Evolutionary conservation across 2,329 filamentous ascomycete genomes (phyloP), one percentile per base, ranked within the genome.

Genomic region (Epichloe uncinata): DNA sequence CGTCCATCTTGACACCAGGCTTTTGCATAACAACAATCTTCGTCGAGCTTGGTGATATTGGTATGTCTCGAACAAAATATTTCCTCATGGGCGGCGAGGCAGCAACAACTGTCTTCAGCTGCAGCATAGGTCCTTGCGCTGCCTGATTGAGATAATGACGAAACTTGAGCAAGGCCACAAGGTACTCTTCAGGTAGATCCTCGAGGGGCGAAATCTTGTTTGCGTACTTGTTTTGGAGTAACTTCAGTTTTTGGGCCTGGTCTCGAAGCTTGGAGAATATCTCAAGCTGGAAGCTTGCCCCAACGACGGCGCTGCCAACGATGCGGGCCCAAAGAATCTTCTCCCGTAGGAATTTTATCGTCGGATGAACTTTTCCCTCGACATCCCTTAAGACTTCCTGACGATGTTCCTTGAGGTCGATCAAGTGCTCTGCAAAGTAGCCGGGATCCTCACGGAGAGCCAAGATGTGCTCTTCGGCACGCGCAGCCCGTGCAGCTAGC

Each of bases 391-490:
- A 16, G 48, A 64, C 59, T 45, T 75, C 69, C 8, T 61, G 58
- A 0, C 69, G 63, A 55, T 81, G 77, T 12, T 78, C 73, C 20
- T 63, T 66, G 30, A 57, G 56, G 1, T 76, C 71, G 8, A 57
- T 53, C 1, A 78, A 42, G 0, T 61, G 49, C 2, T 74, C 64
- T 4, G 66, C 60, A 53, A 81, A 82, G 60, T 80, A 81, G 0
- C 62, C 62, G 0, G 78, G 78, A 56, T 83, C 79, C 55, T 83
- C 78, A 7, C 78, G 69, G 3, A 83, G 61, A 0, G 68, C 56
- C 70, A 70, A 77, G 0, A 80, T 42, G 54, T 81, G 74, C 58
- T 82, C 77, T 49, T 77, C 70, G 0, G 70, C 69, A 3, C 66
- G 66, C 0, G 64, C 57, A 0, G 56, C 56, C 52, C 65, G 69